Base-by-base conservation (phyloP, 371 early-diverging fungal species). In the Mortierella sp. region DNA sequence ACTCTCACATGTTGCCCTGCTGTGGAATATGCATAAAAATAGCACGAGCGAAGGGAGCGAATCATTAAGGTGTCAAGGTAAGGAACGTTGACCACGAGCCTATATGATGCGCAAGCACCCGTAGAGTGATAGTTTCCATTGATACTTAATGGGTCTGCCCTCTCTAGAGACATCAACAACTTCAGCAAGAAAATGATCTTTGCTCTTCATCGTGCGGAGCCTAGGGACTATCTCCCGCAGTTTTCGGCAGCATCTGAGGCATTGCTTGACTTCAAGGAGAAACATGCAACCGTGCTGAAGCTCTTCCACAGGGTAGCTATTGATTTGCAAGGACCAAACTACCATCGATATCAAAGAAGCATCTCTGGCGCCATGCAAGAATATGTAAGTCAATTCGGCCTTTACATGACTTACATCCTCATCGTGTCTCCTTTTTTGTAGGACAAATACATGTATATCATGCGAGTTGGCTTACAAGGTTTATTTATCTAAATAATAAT, bases 121-220 rank as follows among this genome's bases (percentile, higher is more conserved):
- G 12, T 26, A n/a, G 15, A 14, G 32, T 21, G 34, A 11, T 14
- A 26, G 8, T 28, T 44, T 12, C 0, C 15, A 14, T 37, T 51
- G 4, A 24, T 12, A 15, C 21, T 43, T 15, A 15, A 11, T n/a
- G n/a, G 7, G 19, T n/a, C 43, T 43, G 19, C n/a, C 17, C 3
- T 31, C 7, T 12, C 39, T n/a, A 84, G 91, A 66, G 91, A 90
- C 63, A 87, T 90, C 52, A 90, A 88, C 24, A 86, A 84, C 39
- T 62, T 72, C 15, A 86, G 87, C 47, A 90, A 90, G 65, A 82
- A 87, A 58, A 76, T 87, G 71, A 87, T 90, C 39, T 90, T 88
- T 62, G 79, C 86, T 0, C 79, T 90, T 19, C 91, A 90, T 58
- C 83, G 91, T 80, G 69, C 69, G 6, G 83, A 68, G 15, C 67